A percentile compares a stretch with the other conserved stretches of the same genome.
Evolutionary conservation across 306 rosid species (phyloP).

Genomic region (Trifolium repens): DNA sequence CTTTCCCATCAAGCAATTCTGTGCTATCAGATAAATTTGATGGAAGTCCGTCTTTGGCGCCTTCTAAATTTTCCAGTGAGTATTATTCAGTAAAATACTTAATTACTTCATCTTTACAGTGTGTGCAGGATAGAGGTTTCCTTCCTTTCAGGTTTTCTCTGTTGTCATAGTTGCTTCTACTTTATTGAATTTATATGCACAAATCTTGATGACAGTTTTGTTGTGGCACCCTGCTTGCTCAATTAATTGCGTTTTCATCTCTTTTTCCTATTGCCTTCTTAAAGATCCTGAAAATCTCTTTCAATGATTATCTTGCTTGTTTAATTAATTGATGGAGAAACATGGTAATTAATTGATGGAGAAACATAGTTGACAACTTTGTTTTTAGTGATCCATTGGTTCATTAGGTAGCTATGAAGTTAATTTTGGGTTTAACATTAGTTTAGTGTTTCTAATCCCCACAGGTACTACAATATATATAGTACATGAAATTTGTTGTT

Average conservation of each 20-base stretch:
- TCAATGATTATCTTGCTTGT: neutral
- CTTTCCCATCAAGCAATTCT: constrained; percentile 38
- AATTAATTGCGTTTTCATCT: neutral
- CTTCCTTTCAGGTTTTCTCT: constrained; percentile 23
- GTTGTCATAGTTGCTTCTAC: constrained; percentile 25
- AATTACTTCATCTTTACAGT: neutral
- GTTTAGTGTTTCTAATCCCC: constrained; percentile 29
- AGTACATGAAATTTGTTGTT: neutral
- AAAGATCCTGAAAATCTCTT: constrained; percentile 11
- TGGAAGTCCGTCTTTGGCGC: constrained; percentile 41
- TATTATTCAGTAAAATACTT: constrained; percentile 36
- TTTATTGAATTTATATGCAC: constrained; percentile 12
- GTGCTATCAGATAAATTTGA: constrained; percentile 37
- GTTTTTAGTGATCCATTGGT: neutral
- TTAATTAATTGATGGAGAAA: neutral
- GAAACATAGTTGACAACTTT: neutral
- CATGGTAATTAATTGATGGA: neutral
- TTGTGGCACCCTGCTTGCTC: neutral
- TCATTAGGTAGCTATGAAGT: constrained; percentile 14
- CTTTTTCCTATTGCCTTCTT: constrained; percentile 6
- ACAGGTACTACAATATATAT: neutral
- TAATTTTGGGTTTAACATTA: constrained; percentile 11
- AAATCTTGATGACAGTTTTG: constrained; percentile 27
- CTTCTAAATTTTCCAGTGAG: constrained; percentile 44
- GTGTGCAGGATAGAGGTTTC: constrained; percentile 15